Evolutionary conservation across 1,284 basidiomycete species (phyloP), one percentile per base, ranked within the genome.

Genomic region (Rhizoctonia solani): DNA sequence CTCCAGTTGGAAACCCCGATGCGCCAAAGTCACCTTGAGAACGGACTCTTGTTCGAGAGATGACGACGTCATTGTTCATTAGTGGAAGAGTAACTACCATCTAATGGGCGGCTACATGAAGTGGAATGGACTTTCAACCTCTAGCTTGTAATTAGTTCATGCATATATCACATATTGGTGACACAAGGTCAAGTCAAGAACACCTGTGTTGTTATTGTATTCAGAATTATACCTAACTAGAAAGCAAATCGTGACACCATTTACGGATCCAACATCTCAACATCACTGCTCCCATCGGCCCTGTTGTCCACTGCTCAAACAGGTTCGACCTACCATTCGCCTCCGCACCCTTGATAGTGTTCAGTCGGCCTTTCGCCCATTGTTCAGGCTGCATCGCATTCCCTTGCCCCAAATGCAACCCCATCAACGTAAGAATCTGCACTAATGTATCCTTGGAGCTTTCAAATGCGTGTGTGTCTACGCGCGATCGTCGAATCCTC

Each of bases 21-120:
- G 32, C 16, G 11, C 58, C 58, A 9, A 58, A 47, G 34, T 66
- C 56, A 86, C 89, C 88, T 76, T 80, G 80, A 41, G 87, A 5
- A 4, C 1, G 30, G 32, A 41, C 11, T 34, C 4, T 4, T 34
- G 4, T 34, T 4, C 4, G n/a, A 3, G 41, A n/a, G 25, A 30
- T n/a, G 56, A 14, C n/a, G 11, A 21, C 6, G 6, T 88, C 55
- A 87, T 87, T 73, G 89, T 88, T 72, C 90, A 87, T 11, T 30
- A 29, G 32, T 34, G 37, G 29, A 4, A 14, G 25, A 16, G 41
- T 4, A 5, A 13, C 16, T 4, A 4, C 25, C 25, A 25, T 23
- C 8, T 30, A 30, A n/a, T 14, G 27, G 46, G 39, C 23, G 25
- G 55, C 23, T 39, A 53, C 23, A 50, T 42, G 30, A 54, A 54